phyloP scores from a whole-genome alignment of 2,329 filamentous ascomycete genomes.

The Triangularia setosa region DNA sequence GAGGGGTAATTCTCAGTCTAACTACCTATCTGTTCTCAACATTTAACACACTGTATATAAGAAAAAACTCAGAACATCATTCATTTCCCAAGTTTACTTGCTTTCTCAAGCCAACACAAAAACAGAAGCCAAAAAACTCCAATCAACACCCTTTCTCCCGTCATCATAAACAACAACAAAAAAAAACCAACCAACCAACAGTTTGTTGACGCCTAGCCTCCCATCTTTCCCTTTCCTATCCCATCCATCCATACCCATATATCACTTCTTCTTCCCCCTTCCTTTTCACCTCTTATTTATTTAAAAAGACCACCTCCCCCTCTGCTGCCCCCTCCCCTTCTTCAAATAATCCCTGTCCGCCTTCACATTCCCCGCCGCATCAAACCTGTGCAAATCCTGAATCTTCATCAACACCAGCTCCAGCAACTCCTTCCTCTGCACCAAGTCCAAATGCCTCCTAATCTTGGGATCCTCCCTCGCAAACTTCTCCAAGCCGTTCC shows the following conservation, averaged over 20 bases:
- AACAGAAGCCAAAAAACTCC: background rate
- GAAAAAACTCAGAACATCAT: background rate
- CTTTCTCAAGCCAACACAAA: background rate
- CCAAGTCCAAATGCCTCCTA: conserved; percentile 82
- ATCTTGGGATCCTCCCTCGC: conserved; percentile 92
- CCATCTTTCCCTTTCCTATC: background rate
- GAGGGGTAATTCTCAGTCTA: background rate
- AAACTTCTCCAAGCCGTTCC: conserved; percentile 81
- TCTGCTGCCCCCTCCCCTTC: background rate
- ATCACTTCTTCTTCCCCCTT: background rate
- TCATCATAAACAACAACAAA: background rate
- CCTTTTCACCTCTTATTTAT: background rate
- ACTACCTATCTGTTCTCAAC: background rate
- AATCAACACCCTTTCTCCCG: background rate
- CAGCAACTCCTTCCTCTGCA: conserved; percentile 84
- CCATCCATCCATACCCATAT: background rate
- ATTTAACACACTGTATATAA: background rate
- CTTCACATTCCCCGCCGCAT: conserved; percentile 44
- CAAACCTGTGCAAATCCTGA: conserved; percentile 80
- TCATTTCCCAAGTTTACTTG: background rate
- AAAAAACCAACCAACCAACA: background rate
- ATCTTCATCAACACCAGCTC: conserved; percentile 95
- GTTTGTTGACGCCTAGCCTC: background rate
- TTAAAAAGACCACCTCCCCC: background rate
- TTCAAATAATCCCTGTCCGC: background rate